A percentile compares a stretch with the other conserved stretches of the same genome.
These are phyloP conservation scores for Incumbomyces lentus DNA, from an alignment of 2,329 filamentous ascomycete genomes.

Conservation along the genomic window DNA sequence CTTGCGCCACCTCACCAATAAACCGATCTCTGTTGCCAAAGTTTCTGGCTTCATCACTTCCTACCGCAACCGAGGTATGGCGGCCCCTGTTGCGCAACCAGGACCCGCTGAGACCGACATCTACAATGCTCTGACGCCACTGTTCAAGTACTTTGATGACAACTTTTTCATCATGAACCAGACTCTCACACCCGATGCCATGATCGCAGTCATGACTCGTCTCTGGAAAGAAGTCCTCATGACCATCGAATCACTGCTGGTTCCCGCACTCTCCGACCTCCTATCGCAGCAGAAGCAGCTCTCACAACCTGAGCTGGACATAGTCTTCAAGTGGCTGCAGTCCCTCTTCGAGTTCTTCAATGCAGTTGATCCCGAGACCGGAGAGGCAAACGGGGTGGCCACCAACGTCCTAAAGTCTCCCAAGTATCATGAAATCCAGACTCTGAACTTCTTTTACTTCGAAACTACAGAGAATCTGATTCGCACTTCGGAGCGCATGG, in stretches of 20 bases:
- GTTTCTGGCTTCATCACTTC: slow-evolving; percentile 57
- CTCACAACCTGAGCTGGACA: slow-evolving; percentile 77
- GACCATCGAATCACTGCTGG: slow-evolving; percentile 79
- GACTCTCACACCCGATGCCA: slow-evolving; percentile 86
- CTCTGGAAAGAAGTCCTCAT: slow-evolving; percentile 96
- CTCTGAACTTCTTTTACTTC: slow-evolving; percentile 97
- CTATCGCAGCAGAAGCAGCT: slow-evolving; percentile 75
- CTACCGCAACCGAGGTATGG: slow-evolving; percentile 36
- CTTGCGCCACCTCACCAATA: slow-evolving; percentile 49
- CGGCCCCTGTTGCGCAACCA: slow-evolving; percentile 24
- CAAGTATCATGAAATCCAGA: slow-evolving; percentile 96
- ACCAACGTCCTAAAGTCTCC: slow-evolving; percentile 87
- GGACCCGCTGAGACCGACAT: slow-evolving; percentile 62
- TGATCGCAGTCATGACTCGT: slow-evolving; percentile 96
- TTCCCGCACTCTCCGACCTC: slow-evolving; percentile 91
- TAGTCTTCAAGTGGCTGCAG: slow-evolving; percentile 90
- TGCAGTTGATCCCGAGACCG: slow-evolving; percentile 70
- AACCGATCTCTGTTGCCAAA: slow-evolving; percentile 54
- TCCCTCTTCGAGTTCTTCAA: slow-evolving; percentile 92
- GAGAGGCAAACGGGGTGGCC: slow-evolving; percentile 78
- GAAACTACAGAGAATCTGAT: slow-evolving; percentile 84
- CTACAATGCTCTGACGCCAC: slow-evolving; percentile 67
- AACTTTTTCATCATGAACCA: slow-evolving; percentile 99
- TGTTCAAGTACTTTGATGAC: slow-evolving; percentile 93
- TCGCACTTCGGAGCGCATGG: slow-evolving; percentile 93